Base-by-base conservation (phyloP, 495 filamentous ascomycete species). In the Monascus purpureus region DNA sequence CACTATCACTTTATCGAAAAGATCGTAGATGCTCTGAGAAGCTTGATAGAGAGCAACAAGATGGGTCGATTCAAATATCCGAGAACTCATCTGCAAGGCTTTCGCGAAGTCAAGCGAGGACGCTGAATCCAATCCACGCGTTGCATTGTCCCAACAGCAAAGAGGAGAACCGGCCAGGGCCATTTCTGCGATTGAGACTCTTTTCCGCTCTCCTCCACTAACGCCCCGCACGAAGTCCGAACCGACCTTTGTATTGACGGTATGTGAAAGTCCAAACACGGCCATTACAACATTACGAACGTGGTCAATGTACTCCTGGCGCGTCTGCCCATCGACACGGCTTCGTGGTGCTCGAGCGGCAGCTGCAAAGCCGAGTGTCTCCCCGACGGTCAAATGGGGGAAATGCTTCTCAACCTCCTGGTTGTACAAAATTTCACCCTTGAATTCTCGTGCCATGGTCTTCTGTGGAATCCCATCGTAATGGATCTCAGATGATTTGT, bases 41-140 rank as follows among this genome's bases (percentile, higher is more conserved):
- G 83, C 83, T 50, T 93, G 84, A 45, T 88, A 93, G 8, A 87
- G 68, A 1, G 80, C 82, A 17, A 87, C 82, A 19, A 84, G 81
- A 16, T 82, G 83, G 29, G 41, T 81, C 69, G 47, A 75, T 75
- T 18, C 86, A 59, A 41, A 83, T 73, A 11, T 82, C 79, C 35
- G 82, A 68, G 17, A 22, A 22, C 20, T 22, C 20, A 84, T 63
- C 7, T 79, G 69, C 16, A 90, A 64, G 0, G 79, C 75, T 46
- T 80, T 82, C 37, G 65, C 58, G 33, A 64, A 65, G 18, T 86
- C 80, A 19, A 92, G 62, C 0, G 85, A 84, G 8, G 82, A 90
- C 13, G 76, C 80, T 5, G 82, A 79, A 49, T 93, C 85, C 6
- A 93, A 61, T 12, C 85, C 85, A 35, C 85, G 70, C 4, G 84